Evolutionary conservation across 2,329 filamentous ascomycete genomes (phyloP).

Genomic region (Colletotrichum lupini): DNA sequence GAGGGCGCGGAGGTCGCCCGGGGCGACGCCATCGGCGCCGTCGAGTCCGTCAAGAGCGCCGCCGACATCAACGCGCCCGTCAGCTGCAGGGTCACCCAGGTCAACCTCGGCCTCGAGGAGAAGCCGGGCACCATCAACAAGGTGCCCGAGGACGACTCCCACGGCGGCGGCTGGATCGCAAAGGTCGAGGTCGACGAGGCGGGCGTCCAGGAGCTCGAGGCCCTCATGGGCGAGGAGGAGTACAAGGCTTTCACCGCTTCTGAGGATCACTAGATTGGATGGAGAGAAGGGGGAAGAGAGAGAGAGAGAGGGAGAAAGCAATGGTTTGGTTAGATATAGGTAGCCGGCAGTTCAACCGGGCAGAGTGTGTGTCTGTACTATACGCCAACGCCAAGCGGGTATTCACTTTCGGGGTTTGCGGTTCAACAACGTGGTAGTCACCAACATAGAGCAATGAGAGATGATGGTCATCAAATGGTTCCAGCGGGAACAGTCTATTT

Average conservation of each 20-base stretch:
- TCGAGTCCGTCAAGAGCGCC: conserved; percentile 99
- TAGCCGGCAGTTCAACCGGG: conserved; percentile 36
- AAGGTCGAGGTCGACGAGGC: conserved; percentile 82
- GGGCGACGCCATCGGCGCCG: conserved; percentile 90
- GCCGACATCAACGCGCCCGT: conserved; percentile 95
- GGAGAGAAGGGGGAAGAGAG: background rate
- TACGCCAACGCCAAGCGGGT: conserved; percentile 17
- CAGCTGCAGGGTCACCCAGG: conserved; percentile 77
- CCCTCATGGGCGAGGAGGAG: conserved; percentile 79
- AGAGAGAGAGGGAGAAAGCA: background rate
- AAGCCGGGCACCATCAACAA: conserved; percentile 90
- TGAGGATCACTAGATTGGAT: conserved; percentile 50
- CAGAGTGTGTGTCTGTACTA: conserved; percentile 20
- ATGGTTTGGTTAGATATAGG: background rate
- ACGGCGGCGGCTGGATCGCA: conserved; percentile 89
- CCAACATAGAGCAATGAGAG: conserved; percentile 24
- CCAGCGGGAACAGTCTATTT: conserved; percentile 28
- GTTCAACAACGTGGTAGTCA: conserved; percentile 32
- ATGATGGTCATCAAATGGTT: conserved; percentile 12
- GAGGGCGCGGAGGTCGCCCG: conserved; percentile 73
- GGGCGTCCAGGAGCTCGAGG: conserved; percentile 75
- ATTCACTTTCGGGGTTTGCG: conserved; percentile 22
- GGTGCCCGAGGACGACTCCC: conserved; percentile 81
- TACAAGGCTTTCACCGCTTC: conserved; percentile 79
- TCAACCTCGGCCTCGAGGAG: conserved; percentile 82